Conservation (phyloP, 2,329 filamentous ascomycete genomes). For the Cercospora janseana region DNA sequence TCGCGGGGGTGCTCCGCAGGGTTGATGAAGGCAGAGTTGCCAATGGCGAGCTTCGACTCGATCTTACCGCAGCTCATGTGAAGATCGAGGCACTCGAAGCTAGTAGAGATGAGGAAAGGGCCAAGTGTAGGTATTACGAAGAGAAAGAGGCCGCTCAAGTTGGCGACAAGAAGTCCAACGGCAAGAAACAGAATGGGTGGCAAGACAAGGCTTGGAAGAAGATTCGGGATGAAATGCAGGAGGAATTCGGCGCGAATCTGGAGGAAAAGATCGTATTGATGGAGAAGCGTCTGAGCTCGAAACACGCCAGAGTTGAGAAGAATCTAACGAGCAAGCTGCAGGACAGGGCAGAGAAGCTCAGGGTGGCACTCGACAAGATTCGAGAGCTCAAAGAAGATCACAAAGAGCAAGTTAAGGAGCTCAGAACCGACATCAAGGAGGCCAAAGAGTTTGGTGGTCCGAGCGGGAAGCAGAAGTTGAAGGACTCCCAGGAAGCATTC, state of each 20-base stretch:
- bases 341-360: constrained; percentile 11
- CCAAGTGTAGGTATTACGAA: neutral
- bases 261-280: neutral
- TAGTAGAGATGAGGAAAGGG: neutral
- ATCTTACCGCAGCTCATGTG: neutral
- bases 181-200: no score
- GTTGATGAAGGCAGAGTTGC: constrained; percentile 1
- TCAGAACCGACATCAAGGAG: constrained; percentile 16
- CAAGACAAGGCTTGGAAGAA: neutral
- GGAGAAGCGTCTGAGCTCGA: constrained; percentile 12
- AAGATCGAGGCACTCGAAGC: constrained; percentile 1
- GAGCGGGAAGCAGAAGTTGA: constrained; percentile 12
- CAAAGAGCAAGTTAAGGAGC: constrained; percentile 14
- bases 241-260: constrained; percentile 9
- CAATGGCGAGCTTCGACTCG: no score
- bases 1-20: no score
- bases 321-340: constrained; percentile 8
- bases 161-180: constrained; percentile 10
- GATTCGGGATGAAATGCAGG: constrained; percentile 11
- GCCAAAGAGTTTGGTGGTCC: constrained; percentile 13
- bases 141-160: neutral
- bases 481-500: constrained; percentile 13
- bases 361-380: neutral
- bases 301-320: constrained; percentile 11
- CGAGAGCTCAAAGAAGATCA: constrained; percentile 9